Base-by-base conservation (phyloP, 129 eudicot genomes). In the Arctium lappa region DNA sequence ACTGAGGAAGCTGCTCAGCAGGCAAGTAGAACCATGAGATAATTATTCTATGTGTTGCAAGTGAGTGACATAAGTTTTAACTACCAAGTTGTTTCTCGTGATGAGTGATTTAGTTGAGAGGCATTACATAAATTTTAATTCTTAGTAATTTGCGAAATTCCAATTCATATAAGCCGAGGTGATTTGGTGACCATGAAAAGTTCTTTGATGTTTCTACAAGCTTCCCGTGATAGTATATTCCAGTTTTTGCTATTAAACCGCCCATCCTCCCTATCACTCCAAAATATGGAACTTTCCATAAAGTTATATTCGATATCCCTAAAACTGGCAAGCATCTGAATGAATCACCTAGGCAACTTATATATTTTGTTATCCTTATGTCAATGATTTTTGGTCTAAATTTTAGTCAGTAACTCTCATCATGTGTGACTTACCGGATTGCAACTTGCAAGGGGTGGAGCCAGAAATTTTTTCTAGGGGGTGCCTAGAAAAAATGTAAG, bases 1-100 rank as follows among this genome's bases (percentile, higher is more conserved):
- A 91, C 95, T 1, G 92, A 91, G 75, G 95, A 91, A 77, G 95
- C 95, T 68, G 90, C 86, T 81, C 77, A 87, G 31, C 88, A 89
- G 95, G 95, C 77, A 87, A 81, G 84, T 50, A 66, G 15, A 66
- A 27, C 34, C 8, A 66, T 8, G 33, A 66, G 71, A 66, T 66
- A 66, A 66, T 22, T 65, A 18, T 22, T 63, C 70, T 63, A 6
- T n/a, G 70, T 7, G 31, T 63, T 13, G 13, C 70, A 63, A 60
- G 29, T 53, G 22, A 53, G 65, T 8, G 32, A 22, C 32, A 1
- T 73, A 10, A 34, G 27, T 63, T 63, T 22, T 63, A 63, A 63
- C 32, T 63, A 63, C 70, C 0, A 63, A 53, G 3, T 8, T 63
- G 69, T 62, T 62, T 62, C 30, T 5, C 31, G 7, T n/a, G 69